Evolutionary conservation across 1,284 basidiomycete species (phyloP).

Genomic region (Xanthoconium separans): DNA sequence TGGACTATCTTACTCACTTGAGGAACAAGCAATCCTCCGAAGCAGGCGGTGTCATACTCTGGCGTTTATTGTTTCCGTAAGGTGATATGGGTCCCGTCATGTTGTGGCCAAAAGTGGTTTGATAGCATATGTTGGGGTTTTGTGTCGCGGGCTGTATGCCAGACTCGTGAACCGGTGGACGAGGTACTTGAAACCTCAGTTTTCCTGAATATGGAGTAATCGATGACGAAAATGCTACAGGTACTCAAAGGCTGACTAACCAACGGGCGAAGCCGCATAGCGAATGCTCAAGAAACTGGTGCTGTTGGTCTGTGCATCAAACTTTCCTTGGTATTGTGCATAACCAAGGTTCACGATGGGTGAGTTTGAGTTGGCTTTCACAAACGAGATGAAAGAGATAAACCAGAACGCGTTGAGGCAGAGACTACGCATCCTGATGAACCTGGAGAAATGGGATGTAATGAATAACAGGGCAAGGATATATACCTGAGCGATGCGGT

Average conservation of each 20-base stretch:
- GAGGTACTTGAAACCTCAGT: constrained; percentile 17
- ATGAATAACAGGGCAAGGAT: no score
- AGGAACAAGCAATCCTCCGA: constrained; percentile 24
- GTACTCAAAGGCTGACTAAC: neutral
- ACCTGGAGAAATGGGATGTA: no score
- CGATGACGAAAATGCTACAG: neutral
- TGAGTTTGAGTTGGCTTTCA: neutral
- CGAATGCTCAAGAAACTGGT: constrained; percentile 14
- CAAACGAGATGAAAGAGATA: neutral
- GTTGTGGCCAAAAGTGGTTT: neutral
- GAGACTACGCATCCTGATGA: no score
- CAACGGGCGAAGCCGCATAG: constrained; percentile 18
- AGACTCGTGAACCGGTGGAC: neutral
- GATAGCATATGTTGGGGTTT: constrained; percentile 15
- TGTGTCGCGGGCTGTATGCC: constrained; percentile 14
- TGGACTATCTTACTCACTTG: constrained; percentile 13
- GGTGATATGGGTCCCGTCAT: neutral
- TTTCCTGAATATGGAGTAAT: neutral
- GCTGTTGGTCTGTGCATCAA: constrained; percentile 5
- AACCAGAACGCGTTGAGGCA: no score
- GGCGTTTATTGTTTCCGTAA: constrained; percentile 2
- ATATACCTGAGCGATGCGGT: no score
- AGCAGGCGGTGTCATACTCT: neutral
- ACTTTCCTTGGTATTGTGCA: neutral
- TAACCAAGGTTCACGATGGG: neutral